Base-by-base conservation (phyloP, 2,329 filamentous ascomycete species). In the Endoconidiophora laricicola region DNA sequence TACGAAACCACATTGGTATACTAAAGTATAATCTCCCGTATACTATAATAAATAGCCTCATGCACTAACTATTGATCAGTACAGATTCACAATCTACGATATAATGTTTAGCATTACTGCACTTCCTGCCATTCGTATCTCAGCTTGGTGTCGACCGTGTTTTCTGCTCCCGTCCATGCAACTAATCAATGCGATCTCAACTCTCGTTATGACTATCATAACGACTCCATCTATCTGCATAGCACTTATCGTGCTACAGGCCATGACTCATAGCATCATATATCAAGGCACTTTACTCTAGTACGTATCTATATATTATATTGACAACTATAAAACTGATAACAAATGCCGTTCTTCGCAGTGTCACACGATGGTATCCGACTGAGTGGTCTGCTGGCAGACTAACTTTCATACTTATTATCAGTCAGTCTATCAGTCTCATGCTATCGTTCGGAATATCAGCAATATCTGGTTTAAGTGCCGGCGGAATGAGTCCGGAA, bases 101-200 rank as follows among this genome's bases (percentile, higher is more conserved):
- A 2, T 45, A 7, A n/a, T 16, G 3, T 18, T 45, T 33, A 20
- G 43, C 24, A 18, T 45, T 24, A 33, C 43, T 5, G 43, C 22
- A 2, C 20, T 29, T 45, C 43, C 43, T 16, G 43, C 43, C 14
- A 33, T 45, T 6, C 26, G 14, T 18, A 45, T 45, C 16, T 24
- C 33, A 3, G 23, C 33, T 7, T 45, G n/a, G 6, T 45, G 43
- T 12, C 43, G 24, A 12, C 43, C 43, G 12, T 6, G 9, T 24
- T 33, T 45, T 33, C 24, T 45, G 6, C 24, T 45, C 18, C 43
- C 43, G 10, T 45, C 43, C 9, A 45, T 45, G 23, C 43, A 45
- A 6, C 43, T 45, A 1, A 26, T 45, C 24, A 45, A 33, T 20
- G 43, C 24, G 4, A 16, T 45, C n/a, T 44, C 22, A 24, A 44